These are phyloP conservation scores for Leptosphaerulina australis DNA, from an alignment of 2,329 filamentous ascomycete genomes.

Conservation along the genomic window DNA sequence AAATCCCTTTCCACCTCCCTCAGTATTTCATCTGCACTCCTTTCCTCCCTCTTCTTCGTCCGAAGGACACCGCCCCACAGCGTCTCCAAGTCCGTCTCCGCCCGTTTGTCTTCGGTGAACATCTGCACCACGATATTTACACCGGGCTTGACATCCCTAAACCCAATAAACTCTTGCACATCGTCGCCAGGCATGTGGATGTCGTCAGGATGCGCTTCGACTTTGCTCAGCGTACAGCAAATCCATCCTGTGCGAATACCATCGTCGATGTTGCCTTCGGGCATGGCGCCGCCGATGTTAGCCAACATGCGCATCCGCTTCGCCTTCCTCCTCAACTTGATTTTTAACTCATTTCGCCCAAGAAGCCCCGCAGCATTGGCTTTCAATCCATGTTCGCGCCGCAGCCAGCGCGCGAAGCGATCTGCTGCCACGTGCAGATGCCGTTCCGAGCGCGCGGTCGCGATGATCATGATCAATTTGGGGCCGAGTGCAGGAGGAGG, in stretches of 20 bases:
- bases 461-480: constrained; percentile 90
- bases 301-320: constrained; percentile 82
- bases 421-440: constrained; percentile 92
- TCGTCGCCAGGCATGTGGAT: constrained; percentile 37
- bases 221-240: constrained; percentile 83
- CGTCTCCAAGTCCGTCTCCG: constrained; percentile 69
- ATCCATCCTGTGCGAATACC: constrained; percentile 95
- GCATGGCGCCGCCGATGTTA: constrained; percentile 61
- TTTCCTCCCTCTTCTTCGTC: constrained; percentile 49
- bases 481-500: constrained; percentile 86
- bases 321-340: constrained; percentile 79
- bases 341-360: constrained; percentile 88
- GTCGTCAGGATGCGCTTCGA: constrained; percentile 61
- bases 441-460: constrained; percentile 87
- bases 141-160: constrained; percentile 65
- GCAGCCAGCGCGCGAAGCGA: constrained; percentile 84
- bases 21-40: constrained; percentile 38
- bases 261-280: constrained; percentile 72
- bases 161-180: constrained; percentile 72
- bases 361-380: constrained; percentile 87
- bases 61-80: constrained; percentile 63
- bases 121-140: constrained; percentile 72
- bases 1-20: constrained; percentile 30
- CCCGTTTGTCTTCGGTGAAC: constrained; percentile 72
- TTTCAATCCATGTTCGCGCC: constrained; percentile 71